Evolutionary conservation across 2,329 filamentous ascomycete genomes (phyloP), one percentile per base, ranked within the genome.

Genomic region (Fusarium guadeloupense): DNA sequence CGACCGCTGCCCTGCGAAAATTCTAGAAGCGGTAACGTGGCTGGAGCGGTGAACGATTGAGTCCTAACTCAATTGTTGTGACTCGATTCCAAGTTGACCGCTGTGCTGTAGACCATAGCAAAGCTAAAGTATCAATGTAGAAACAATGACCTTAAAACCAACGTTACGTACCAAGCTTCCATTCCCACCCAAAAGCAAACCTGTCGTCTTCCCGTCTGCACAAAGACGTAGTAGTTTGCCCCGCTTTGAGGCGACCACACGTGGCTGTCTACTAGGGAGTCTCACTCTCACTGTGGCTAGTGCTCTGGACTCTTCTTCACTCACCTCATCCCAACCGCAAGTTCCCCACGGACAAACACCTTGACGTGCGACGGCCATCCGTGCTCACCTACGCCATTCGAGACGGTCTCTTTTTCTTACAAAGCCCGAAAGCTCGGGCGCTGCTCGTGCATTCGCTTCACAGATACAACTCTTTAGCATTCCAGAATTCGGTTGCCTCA

Each of bases 401-500:
- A 69, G 60, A 68, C 62, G 56, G 67, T 58, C 57, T 43, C 49
- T 66, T 59, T 64, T 37, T 45, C 38, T 58, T 43, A 39, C 37
- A 56, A 26, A 58, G 60, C 62, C 63, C 65, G 67, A 61, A 69
- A 67, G 67, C 67, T 67, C 68, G 68, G 67, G 66, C 61, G 45
- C 38, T 34, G 40, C 40, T 51, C 56, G 40, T 53, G 56, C 64
- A 61, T 60, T 67, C 67, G 46, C 55, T 66, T 55, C 40, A 41
- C 48, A 17, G 35, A 33, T 59, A 55, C 20, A 44, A 31, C 39
- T 54, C 48, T 52, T 52, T 45, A 48, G 30, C 31, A 30, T 20
- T 20, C 46, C 35, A 46, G 54, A 62, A 60, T 55, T 53, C 48
- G 50, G 56, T 49, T 69, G 54, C 61, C 67, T 70, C 67, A 69